Base-by-base conservation (phyloP, 352 stramenopile genomes). In the Aphanomyces invadans region DNA sequence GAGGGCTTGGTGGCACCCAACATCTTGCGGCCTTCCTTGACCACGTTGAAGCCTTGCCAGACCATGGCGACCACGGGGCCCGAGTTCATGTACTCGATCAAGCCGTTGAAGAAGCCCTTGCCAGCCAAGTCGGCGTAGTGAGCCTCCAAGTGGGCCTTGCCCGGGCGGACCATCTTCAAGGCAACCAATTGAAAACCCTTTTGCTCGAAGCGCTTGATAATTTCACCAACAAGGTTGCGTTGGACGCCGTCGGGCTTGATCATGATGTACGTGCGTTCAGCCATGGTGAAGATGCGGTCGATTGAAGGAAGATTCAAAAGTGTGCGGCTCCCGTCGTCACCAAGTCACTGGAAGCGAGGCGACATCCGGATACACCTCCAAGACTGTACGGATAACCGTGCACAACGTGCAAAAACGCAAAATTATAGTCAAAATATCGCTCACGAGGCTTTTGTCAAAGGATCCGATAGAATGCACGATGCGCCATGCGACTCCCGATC, bases 161-260 rank as follows among this genome's bases (percentile, higher is more conserved):
- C 72, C 48, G 76, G 85, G 61, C 62, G 77, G 61, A 83, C 74
- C 49, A 98, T 73, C 84, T 99, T 99, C 81, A 98, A 86, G 62
- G 90, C 96, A 52, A 96, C 83, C 44, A 99, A 86, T 79, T 98
- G 98, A 87, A 96, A 99, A 71, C 96, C 96, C 86, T 98, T 98
- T 70, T 86, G 76, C 77, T 99, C 95, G 74, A 99, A 99, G 72
- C 96, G 92, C 68, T 88, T 89, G 83, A 99, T 98, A 76, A 99
- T 98, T 79, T 99, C 90, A 65, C 94, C 95, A 61, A 98, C 83
- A 42, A 98, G 75, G 76, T 88, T 73, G 72, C 96, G 89, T 82
- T 98, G 95, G 72, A 99, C 96, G 62, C 96, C 96, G 74, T 99
- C 96, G 52, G 96, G 96, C 88, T 99, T 99, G 81, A 99, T 95